Evolutionary conservation across 2,329 filamentous ascomycete genomes (phyloP).

Genomic region (Thyridium curvatum): DNA sequence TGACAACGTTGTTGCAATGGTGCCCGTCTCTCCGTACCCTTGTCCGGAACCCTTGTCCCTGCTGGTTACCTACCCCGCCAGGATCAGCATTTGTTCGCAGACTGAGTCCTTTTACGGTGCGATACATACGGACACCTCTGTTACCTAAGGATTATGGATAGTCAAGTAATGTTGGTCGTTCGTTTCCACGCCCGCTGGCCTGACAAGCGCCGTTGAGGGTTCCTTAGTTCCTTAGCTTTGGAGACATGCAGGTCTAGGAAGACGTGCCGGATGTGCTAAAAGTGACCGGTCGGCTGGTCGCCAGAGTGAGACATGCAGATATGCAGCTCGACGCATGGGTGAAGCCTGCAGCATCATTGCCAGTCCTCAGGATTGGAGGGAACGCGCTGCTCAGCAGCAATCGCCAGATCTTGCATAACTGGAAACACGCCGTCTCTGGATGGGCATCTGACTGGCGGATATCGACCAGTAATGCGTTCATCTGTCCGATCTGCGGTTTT

Average conservation of each 20-base stretch:
- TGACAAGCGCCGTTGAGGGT: conserved; percentile 9
- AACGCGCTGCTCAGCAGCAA: background rate
- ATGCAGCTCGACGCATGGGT: conserved; percentile 14
- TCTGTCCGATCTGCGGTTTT: too few species aligned
- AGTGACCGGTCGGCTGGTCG: conserved; percentile 23
- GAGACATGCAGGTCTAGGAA: conserved; percentile 20
- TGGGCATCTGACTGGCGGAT: too few species aligned
- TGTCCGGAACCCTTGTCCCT: too few species aligned
- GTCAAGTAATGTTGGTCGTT: conserved; percentile 1
- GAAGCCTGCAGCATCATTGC: conserved; percentile 4
- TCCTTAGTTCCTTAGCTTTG: conserved; percentile 10
- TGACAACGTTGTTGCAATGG: too few species aligned
- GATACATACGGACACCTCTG: too few species aligned
- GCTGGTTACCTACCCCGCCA: too few species aligned
- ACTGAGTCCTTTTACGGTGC: too few species aligned
- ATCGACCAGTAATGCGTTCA: background rate
- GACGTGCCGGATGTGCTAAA: conserved; percentile 4
- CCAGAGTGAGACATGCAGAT: conserved; percentile 28
- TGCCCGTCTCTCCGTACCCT: too few species aligned
- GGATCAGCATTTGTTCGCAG: too few species aligned
- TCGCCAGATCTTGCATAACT: too few species aligned
- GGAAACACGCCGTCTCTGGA: background rate
- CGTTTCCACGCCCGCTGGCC: conserved; percentile 7
- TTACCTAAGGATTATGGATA: background rate
- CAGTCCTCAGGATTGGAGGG: background rate